Conservation (phyloP, 2,329 filamentous ascomycete species). For the Plectosphaerella sp. region DNA sequence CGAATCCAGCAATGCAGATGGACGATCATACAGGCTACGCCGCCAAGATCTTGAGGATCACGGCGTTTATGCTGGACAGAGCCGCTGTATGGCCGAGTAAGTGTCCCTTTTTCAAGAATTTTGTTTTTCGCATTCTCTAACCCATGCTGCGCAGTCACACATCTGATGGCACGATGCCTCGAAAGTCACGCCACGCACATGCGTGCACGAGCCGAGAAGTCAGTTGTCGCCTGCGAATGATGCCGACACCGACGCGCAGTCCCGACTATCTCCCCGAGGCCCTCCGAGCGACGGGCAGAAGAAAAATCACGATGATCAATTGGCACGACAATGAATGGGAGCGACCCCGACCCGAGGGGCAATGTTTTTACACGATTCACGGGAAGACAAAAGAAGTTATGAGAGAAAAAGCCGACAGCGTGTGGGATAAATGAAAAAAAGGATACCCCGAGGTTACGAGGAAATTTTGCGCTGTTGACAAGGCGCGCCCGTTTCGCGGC, state of each 20-base stretch:
- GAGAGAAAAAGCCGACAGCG: not conserved
- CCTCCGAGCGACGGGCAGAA: no score
- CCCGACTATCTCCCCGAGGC: not conserved
- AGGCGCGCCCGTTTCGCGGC: no score
- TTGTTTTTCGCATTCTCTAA: conserved; percentile 5
- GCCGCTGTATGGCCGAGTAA: conserved; percentile 89
- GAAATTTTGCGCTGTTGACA: not conserved
- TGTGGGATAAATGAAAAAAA: not conserved
- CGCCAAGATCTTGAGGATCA: conserved; percentile 77
- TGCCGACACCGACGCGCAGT: not conserved
- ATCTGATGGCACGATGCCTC: conserved; percentile 50
- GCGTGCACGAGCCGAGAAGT: conserved; percentile 48
- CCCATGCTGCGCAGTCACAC: conserved; percentile 34
- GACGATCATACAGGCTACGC: conserved; percentile 71
- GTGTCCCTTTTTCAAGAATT: conserved; percentile 20
- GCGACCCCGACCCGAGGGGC: not conserved
- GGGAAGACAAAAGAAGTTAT: not conserved
- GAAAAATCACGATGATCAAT: no score
- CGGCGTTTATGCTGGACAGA: conserved; percentile 82
- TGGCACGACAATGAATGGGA: not conserved
- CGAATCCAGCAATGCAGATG: conserved; percentile 48
- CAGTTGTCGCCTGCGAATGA: conserved; percentile 36
- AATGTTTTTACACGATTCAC: not conserved
- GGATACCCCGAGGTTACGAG: not conserved
- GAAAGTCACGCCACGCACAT: conserved; percentile 50